Base-by-base conservation (phyloP, 1,284 basidiomycete species). In the Paramarasmius palmivorus region DNA sequence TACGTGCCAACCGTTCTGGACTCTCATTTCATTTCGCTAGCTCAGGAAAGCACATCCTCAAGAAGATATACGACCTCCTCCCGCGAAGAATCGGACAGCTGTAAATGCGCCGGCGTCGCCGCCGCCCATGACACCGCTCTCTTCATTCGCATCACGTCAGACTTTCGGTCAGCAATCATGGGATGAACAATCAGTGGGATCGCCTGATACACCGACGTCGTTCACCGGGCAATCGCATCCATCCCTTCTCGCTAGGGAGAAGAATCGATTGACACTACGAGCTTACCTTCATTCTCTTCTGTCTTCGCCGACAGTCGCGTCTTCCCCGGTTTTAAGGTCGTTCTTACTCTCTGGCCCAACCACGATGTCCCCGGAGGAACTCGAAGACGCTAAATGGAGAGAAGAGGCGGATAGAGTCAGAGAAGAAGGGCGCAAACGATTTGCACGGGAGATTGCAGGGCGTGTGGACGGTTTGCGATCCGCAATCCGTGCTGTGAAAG, bases 261-360 rank as follows among this genome's bases (percentile, higher is more conserved):
- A 95, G 79, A 99, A 99, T 64, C 81, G 97, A 6, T 77, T 99
- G 7, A 99, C 97, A 0, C 82, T 99, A 7, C 84, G 97, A 20
- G 91, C 94, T 0, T 99, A 98, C 70, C 78, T 99, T 14, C 89
- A 92, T 60, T 73, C 84, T 0, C 76, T 99, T 19, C 76, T 99
- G 39, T 71, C 81, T n/a, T 86, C 86, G 4, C 82, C 86, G 1
- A 75, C 79, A 14, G 79, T 97, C 17, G 87, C 90, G 0, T 90
- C 92, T 46, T 94, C 93, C 0, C 89, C 92, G 1, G 86, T 97
- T 7, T 78, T 99, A 39, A 81, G 82, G 49, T 92, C 89, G 0
- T 99, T 99, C 74, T 75, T 99, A 35, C 78, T 93, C 9, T 87
- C 89, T 12, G 82, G 82, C 1, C 91, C 93, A 0, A 94, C 86